Evolutionary conservation across 2,329 filamentous ascomycete genomes (phyloP), one percentile per base, ranked within the genome.

Genomic region (Fusarium pseudocircinatum): DNA sequence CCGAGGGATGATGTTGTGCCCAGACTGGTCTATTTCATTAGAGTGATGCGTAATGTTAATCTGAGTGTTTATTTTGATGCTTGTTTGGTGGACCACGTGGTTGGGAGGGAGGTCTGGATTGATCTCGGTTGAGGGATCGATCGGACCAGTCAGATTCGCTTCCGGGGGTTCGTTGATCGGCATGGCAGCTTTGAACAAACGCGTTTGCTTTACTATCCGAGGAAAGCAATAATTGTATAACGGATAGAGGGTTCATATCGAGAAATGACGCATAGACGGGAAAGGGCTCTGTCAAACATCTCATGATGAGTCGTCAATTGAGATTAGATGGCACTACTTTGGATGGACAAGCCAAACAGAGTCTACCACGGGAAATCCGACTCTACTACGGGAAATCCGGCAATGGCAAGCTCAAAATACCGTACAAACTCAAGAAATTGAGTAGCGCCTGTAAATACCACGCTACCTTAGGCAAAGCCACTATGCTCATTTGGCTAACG

Each of bases 241-340:
- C 14, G 14, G 26, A 8, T n/a, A 16, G 4, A 4, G 4, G 44
- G 11, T 26, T 14, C 9, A 0, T 4, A 7, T 6, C 4, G 9
- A 8, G 6, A 30, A 2, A 15, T 4, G 5, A 1, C 20, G 7
- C 2, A 0, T n/a, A 0, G 6, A 26, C 5, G 6, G 3, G 5
- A 11, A 30, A 5, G 13, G 34, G 7, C 15, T 36, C 14, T 36
- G 2, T 34, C 15, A 34, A 34, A 7, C 32, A 34, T 15, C 6
- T 32, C 32, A 34, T 34, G 32, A 34, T 34, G 14, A 34, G 32
- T 34, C 32, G 14, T 7, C 32, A 34, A 15, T 34, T 15, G 14
- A 34, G 14, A 32, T 34, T 15, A 14, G 14, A 15, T 34, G 32
- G 32, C 14, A 34, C 32, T 7, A 15, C 32, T 34, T 7, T 15